Evolutionary conservation across 2,329 filamentous ascomycete genomes (phyloP), one percentile per base, ranked within the genome.

Genomic region (Ceratocystis huliohia): DNA sequence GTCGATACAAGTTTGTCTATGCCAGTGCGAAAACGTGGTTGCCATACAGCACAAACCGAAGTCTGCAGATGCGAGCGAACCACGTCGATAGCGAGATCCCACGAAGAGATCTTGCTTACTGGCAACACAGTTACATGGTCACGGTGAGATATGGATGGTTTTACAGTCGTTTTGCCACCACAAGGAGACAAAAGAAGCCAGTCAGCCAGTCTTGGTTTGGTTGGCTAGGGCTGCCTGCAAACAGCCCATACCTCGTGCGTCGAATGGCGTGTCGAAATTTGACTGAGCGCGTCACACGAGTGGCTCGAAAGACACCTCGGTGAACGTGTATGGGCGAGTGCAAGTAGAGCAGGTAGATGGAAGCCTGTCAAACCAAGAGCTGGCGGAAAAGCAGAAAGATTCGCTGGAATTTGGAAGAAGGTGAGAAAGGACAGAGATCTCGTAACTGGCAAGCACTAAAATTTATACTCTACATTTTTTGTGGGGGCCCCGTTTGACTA

Each of bases 11-110:
- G 73, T 78, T 72, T 41, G 73, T 82, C 77, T 81, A 75, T 81
- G 80, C 80, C 81, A 82, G 79, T 74, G 79, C 78, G 79, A 81
- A 81, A 80, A 82, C 79, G 79, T 76, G 74, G 76, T 78, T 73
- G 77, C 74, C 78, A 78, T 56, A 62, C 66, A 67, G 44, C 56
- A 30, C 66, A 61, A 45, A 48, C 62, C 63, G 30, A 65, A 62
- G 63, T 44, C 45, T 62, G 62, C 22, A 48, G 25, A 80, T 75
- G 71, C 76, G 76, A 75, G 75, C 69, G 73, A 77, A 77, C 37
- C 76, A 80, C 78, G 80, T 78, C 79, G 79, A 81, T 80, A 77
- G 72, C 72, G 74, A 70, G 62, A 37, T 59, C 53, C 63, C 46
- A 30, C 62, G 62, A 67, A 45, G 61, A 63, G 62, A 67, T 57